Conservation (phyloP, 2,329 filamentous ascomycete species). For the Emmonsiellopsis sp. region DNA sequence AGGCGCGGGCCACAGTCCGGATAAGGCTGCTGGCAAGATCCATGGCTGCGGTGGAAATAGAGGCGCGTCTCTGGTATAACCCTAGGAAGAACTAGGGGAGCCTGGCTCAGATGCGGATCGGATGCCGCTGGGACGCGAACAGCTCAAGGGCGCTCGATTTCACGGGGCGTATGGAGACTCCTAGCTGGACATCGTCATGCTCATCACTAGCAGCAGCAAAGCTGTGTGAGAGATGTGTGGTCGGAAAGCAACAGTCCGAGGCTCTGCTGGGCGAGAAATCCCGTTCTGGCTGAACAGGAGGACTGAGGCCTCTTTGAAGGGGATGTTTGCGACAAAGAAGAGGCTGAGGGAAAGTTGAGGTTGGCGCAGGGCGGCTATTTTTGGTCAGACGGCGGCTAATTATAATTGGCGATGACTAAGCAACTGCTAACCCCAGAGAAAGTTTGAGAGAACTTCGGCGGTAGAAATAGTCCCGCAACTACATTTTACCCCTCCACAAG, state of each 20-base stretch:
- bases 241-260: too few relatives aligned
- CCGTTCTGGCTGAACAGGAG: too few relatives aligned
- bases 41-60: conserved; percentile 30
- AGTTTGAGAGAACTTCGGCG: not conserved
- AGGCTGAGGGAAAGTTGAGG: not conserved
- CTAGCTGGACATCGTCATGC: not conserved
- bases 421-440: conserved; percentile 1
- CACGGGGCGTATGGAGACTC: not conserved
- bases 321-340: too few relatives aligned
- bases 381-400: too few relatives aligned
- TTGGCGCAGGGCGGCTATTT: not conserved
- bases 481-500: not conserved
- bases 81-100: not conserved
- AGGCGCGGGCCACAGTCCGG: conserved; percentile 75
- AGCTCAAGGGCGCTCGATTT: not conserved
- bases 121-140: not conserved
- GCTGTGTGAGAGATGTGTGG: not conserved
- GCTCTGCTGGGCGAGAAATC: too few relatives aligned
- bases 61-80: not conserved
- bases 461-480: not conserved
- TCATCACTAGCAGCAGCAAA: not conserved
- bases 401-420: conserved; percentile 1
- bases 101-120: not conserved
- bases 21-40: conserved; percentile 69
- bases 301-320: too few relatives aligned